Evolutionary conservation across 2,329 filamentous ascomycete species (phyloP).

Genomic region (Hypoxylon sp.): DNA sequence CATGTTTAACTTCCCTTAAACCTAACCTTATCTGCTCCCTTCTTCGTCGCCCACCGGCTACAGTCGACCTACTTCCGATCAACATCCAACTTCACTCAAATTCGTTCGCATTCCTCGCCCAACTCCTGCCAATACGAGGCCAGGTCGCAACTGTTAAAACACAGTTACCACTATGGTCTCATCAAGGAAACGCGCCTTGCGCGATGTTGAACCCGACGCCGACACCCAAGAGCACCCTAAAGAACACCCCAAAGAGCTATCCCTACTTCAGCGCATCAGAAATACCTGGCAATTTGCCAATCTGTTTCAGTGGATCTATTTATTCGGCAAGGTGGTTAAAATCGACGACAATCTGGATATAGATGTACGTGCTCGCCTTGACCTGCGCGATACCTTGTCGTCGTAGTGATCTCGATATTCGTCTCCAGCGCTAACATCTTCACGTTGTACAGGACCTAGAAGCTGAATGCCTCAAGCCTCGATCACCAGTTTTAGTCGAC

Average conservation of each 20-base stretch:
- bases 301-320: conserved; percentile 90
- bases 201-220: conserved; percentile 57
- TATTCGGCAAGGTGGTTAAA: conserved; percentile 90
- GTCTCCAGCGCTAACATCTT: conserved; percentile 16
- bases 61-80: conserved; percentile 8
- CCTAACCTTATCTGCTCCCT: conserved; percentile 26
- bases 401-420: neutral
- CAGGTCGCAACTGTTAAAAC: conserved; percentile 18
- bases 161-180: conserved; percentile 56
- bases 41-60: conserved; percentile 3
- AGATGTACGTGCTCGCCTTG: conserved; percentile 71
- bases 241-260: conserved; percentile 48
- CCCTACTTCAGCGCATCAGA: conserved; percentile 75
- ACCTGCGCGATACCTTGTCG: neutral
- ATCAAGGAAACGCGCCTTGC: conserved; percentile 62
- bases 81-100: conserved; percentile 1
- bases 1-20: conserved; percentile 35
- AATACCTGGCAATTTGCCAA: conserved; percentile 98
- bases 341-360: conserved; percentile 90
- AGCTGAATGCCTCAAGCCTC: conserved; percentile 84
- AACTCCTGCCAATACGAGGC: conserved; percentile 4
- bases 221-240: conserved; percentile 40
- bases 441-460: conserved; percentile 78
- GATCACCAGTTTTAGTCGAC: conserved; percentile 79
- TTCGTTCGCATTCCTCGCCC: conserved; percentile 13